Conservation (phyloP, 768 basidiomycete genomes). For the Heimioporus sp. region DNA sequence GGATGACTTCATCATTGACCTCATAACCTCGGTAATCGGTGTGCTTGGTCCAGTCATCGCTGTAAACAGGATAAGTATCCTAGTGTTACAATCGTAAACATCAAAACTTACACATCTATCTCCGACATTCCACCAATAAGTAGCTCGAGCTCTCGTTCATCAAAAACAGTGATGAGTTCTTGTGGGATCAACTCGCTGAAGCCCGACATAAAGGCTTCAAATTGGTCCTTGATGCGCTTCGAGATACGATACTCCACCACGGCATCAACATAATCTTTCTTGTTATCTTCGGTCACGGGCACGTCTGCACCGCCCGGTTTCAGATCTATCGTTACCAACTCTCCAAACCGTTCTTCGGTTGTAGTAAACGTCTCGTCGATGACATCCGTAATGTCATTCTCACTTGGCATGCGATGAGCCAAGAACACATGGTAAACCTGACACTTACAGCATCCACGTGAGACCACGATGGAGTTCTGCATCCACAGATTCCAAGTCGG, state of each 20-base stretch:
- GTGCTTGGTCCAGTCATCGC: constrained; percentile 98
- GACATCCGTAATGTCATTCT: constrained; percentile 97
- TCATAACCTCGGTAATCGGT: constrained; percentile 98
- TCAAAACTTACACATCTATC: constrained; percentile 83
- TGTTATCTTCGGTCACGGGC: constrained; percentile 94
- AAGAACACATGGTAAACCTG: background rate
- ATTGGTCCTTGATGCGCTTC: constrained; percentile 96
- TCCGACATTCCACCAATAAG: constrained; percentile 99
- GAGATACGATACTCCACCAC: constrained; percentile 98
- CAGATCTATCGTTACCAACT: constrained; percentile 95
- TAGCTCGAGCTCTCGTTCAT: constrained; percentile 95
- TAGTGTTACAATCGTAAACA: background rate
- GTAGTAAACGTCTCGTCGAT: constrained; percentile 98
- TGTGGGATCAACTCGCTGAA: constrained; percentile 99
- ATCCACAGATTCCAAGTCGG: constrained; percentile 96
- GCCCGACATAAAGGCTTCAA: constrained; percentile 99
- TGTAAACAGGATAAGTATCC: constrained; percentile 22
- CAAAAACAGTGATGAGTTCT: constrained; percentile 97
- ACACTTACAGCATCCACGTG: constrained; percentile 96
- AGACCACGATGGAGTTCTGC: constrained; percentile 91
- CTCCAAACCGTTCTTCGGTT: constrained; percentile 96
- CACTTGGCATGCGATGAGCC: constrained; percentile 46
- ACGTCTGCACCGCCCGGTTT: constrained; percentile 85
- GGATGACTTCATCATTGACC: constrained; percentile 92
- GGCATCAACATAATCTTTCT: constrained; percentile 95